Percentiles rank a stretch among this genome's conserved stretches.
phyloP scores from a whole-genome alignment of 202 grass and related monocot species.

The Setaria italica region DNA sequence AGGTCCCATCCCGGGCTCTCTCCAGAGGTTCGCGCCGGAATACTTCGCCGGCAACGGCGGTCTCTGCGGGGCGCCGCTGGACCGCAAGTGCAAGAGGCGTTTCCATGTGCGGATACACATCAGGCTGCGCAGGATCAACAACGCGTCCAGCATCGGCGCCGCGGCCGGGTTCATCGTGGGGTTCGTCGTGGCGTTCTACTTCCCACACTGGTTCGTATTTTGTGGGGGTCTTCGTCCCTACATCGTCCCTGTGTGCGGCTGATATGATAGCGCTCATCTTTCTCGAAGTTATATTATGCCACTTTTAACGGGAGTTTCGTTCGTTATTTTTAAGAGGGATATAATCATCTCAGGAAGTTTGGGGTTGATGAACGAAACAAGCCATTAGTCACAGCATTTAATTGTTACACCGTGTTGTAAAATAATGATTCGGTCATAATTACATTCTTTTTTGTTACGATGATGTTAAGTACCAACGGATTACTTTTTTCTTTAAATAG shows the following conservation, averaged over 20 bases:
- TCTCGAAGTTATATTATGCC: too few relatives aligned
- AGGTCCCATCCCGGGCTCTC: slow-evolving; percentile 37
- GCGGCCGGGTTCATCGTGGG: slow-evolving; percentile 39
- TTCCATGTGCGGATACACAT: not conserved
- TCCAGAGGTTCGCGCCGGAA: not conserved
- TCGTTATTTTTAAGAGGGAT: too few relatives aligned
- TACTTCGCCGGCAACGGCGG: slow-evolving; percentile 40
- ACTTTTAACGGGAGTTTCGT: too few relatives aligned
- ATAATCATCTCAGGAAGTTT: too few relatives aligned
- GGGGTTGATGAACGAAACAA: too few relatives aligned
- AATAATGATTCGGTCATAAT: too few relatives aligned
- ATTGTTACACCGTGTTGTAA: too few relatives aligned
- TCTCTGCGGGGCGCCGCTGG: slow-evolving; percentile 49
- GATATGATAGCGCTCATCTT: too few relatives aligned
- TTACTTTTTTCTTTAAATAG: too few relatives aligned
- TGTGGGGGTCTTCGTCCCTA: not conserved
- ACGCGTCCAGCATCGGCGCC: slow-evolving; percentile 30
- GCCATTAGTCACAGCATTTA: too few relatives aligned
- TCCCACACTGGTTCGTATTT: not conserved
- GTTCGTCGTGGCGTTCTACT: slow-evolving; percentile 56
- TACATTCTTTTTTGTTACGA: too few relatives aligned
- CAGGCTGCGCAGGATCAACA: slow-evolving; percentile 36
- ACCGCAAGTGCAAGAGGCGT: slow-evolving; percentile 14
- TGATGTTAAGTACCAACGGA: too few relatives aligned
- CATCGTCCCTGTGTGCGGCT: not conserved